Conservation (phyloP, 257 asterid species). For the Henckelia pumila region DNA sequence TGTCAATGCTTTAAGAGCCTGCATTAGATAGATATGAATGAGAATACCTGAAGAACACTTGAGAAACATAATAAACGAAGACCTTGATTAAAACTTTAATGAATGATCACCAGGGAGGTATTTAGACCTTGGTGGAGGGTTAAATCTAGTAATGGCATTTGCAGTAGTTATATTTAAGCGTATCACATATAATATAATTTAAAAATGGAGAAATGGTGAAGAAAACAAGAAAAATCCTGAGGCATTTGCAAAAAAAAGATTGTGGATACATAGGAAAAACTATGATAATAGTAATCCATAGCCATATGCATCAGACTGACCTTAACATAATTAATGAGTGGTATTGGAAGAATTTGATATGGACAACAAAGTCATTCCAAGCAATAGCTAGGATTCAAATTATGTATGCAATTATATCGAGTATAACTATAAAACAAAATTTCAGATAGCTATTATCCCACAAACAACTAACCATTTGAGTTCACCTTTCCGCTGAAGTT, state of each 20-base stretch:
- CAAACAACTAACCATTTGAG: neutral
- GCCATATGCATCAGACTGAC: conserved; percentile 8
- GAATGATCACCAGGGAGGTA: neutral
- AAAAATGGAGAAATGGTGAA: neutral
- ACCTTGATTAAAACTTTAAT: conserved; percentile 14
- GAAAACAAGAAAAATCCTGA: conserved; percentile 3
- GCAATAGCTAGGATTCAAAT: neutral
- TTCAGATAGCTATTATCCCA: neutral
- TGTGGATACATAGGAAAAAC: neutral
- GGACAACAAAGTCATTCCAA: neutral
- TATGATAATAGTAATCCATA: neutral
- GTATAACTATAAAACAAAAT: neutral
- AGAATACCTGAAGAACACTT: conserved; percentile 9
- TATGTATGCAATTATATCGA: neutral
- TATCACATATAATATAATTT: conserved; percentile 12
- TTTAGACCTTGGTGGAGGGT: conserved; percentile 2
- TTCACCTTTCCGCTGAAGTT: neutral
- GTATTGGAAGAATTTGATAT: neutral
- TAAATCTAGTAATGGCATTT: conserved; percentile 19
- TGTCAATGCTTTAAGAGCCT: conserved; percentile 90
- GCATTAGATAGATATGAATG: conserved; percentile 37
- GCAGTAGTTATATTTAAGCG: conserved; percentile 13
- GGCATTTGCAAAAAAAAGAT: conserved; percentile 11
- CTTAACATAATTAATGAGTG: neutral
- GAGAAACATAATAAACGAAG: neutral